Base-by-base conservation (phyloP, 2,329 filamentous ascomycete genomes). In the Lasiodiplodia citricola region DNA sequence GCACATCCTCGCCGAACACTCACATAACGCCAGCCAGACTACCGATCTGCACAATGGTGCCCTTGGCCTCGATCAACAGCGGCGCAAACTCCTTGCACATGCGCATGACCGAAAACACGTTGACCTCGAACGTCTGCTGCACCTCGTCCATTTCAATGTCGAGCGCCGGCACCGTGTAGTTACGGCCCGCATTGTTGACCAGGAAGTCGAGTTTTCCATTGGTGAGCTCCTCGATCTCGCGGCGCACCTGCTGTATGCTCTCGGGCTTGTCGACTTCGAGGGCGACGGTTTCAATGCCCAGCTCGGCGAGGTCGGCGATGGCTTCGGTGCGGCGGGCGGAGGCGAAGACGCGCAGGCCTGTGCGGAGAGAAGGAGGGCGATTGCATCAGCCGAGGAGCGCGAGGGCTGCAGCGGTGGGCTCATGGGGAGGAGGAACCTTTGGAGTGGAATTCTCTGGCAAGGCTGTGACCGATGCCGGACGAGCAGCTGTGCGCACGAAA, bases 41-140 rank as follows among this genome's bases (percentile, higher is more conserved):
- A 0, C 83, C 83, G 13, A 83, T 84, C 69, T 81, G 79, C 7
- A 83, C 82, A 51, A 84, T 83, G 0, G 81, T 83, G 10, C 80
- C 80, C 67, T 81, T 80, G 3, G 81, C 76, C 28, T 77, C 77
- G 44, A 85, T 82, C 11, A 89, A 77, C 7, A 89, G 79, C 2
- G 87, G 87, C 6, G 83, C 77, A 73, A 89, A 89, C 2, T 80
- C 81, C 71, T 87, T 81, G 77, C 86, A 87, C 75, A 89, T 85
- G 18, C 78, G 76, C 80, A 90, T 88, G 11, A 88, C 84, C 2
- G 82, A 80, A 75, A 88, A 87, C 57, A 89, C 78, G 70, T 90
- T 89, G 23, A 83, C 83, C 69, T 87, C 84, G 71, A 87, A 86
- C 0, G 80, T 83, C 54, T 75, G 68, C 23, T 81, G 79, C 7